A percentile compares a stretch with the other conserved stretches of the same genome.
Conservation (phyloP, 2,329 filamentous ascomycete species). For the Aspergillus fumigatus region DNA sequence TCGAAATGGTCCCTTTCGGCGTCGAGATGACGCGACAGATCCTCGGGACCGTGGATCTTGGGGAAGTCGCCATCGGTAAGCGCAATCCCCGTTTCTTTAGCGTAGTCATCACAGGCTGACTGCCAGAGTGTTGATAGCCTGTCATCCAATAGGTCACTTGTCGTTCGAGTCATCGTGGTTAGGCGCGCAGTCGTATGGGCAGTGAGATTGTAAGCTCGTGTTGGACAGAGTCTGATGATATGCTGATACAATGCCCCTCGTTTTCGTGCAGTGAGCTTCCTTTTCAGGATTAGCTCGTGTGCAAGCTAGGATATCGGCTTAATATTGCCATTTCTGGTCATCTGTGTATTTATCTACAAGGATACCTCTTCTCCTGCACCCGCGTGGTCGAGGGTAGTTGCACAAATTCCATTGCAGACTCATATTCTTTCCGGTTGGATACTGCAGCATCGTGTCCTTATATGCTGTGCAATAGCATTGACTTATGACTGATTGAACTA, state of each 20-base stretch:
- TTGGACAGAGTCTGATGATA: background rate
- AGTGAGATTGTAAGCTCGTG: background rate
- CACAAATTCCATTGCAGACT: too few relatives aligned
- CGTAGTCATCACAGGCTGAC: conserved; percentile 1
- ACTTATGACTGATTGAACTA: too few relatives aligned
- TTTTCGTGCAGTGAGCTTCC: background rate
- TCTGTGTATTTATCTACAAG: too few relatives aligned
- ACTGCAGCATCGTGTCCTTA: too few relatives aligned
- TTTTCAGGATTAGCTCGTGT: background rate
- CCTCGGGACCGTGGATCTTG: background rate
- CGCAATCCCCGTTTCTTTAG: background rate
- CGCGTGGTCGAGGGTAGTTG: too few relatives aligned
- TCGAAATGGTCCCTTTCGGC: conserved; percentile 3
- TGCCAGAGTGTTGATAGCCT: background rate
- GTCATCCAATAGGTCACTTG: background rate
- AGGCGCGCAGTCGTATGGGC: background rate
- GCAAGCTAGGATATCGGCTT: too few relatives aligned
- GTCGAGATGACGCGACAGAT: conserved; percentile 1
- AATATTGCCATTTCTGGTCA: too few relatives aligned
- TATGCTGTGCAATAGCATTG: too few relatives aligned
- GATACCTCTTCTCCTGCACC: too few relatives aligned
- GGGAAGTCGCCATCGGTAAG: background rate
- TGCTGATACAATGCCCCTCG: background rate
- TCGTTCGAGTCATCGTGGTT: background rate
- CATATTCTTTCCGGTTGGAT: too few relatives aligned